A percentile compares a stretch with the other conserved stretches of the same genome.
Evolutionary conservation across 2,329 filamentous ascomycete genomes (phyloP).

Genomic region (Pseudopithomyces chartarum): DNA sequence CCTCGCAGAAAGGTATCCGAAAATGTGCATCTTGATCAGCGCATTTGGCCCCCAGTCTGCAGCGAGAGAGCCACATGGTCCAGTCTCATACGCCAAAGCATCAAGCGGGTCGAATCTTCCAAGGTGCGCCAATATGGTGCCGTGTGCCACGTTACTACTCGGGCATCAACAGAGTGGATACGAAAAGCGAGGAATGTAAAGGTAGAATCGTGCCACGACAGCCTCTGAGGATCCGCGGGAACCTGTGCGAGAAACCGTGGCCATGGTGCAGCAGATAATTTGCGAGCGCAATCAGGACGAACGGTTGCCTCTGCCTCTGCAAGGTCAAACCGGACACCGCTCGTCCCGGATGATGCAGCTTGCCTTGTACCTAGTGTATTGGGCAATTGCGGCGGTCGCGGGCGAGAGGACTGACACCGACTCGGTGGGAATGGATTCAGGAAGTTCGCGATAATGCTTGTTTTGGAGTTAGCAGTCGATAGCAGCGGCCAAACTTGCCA

Average conservation of each 20-base stretch:
- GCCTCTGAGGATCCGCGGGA: neutral
- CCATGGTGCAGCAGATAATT: too few relatives aligned
- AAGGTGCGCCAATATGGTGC: neutral
- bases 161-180: neutral
- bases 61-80: neutral
- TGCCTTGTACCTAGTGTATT: neutral
- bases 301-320: too few relatives aligned
- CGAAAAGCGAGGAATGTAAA: neutral
- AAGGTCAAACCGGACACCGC: too few relatives aligned
- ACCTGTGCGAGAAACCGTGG: too few relatives aligned
- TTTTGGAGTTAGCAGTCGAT: neutral
- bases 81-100: neutral
- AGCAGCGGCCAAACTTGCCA: neutral
- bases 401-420: neutral
- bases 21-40: neutral
- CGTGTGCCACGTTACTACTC: constrained; percentile 5
- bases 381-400: neutral
- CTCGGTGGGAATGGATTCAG: neutral
- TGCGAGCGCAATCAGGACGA: neutral
- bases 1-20: neutral
- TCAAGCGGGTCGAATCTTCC: neutral
- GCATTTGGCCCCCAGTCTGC: neutral
- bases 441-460: neutral
- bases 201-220: neutral
- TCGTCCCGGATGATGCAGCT: neutral